Evolutionary conservation across 179 eudicot genomes (phyloP), one percentile per base, ranked within the genome.

Genomic region (Sideroxylon spinosum): DNA sequence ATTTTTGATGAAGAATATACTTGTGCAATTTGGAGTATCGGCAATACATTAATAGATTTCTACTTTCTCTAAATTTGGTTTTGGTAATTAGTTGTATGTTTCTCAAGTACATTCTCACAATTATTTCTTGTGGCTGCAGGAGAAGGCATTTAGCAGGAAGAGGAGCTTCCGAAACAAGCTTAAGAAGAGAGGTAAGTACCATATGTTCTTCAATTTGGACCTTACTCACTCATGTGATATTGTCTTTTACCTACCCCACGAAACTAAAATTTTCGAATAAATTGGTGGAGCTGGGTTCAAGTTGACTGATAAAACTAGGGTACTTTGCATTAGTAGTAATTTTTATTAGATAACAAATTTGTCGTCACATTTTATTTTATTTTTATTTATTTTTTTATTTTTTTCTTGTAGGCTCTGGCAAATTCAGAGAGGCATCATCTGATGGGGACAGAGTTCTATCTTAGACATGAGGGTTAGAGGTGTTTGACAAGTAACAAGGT

Each of bases 61-160:
- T 78, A 20, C 37, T 11, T 23, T 16, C 44, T 73, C 14, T 9
- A 26, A 53, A 26, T 65, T 22, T 26, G 6, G 52, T 57, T 44
- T 32, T 14, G n/a, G 19, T 28, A 9, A 29, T 5, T 16, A 64
- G 9, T 9, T 65, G 17, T 28, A 19, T 53, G 52, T n/a, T 14
- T 66, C n/a, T 17, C 6, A 6, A 28, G 23, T 19, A 17, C 26
- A 14, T 10, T 23, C 52, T 83, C 48, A 37, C 11, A 29, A 23
- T 73, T 12, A 53, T 50, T 23, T 28, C 32, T 16, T 56, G 44
- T 79, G 77, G 73, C 82, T 87, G 83, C 96, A 96, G 99, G 98
- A 96, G 83, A 87, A 89, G 19, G 98, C 98, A 80, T 96, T 96
- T 84, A 96, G 99, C 90, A 90, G 99, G 87, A 94, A 96, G 84